A percentile compares a stretch with the other conserved stretches of the same genome.
phyloP scores from a whole-genome alignment of 352 stramenopile species.

The Phytophthora parvispora region DNA sequence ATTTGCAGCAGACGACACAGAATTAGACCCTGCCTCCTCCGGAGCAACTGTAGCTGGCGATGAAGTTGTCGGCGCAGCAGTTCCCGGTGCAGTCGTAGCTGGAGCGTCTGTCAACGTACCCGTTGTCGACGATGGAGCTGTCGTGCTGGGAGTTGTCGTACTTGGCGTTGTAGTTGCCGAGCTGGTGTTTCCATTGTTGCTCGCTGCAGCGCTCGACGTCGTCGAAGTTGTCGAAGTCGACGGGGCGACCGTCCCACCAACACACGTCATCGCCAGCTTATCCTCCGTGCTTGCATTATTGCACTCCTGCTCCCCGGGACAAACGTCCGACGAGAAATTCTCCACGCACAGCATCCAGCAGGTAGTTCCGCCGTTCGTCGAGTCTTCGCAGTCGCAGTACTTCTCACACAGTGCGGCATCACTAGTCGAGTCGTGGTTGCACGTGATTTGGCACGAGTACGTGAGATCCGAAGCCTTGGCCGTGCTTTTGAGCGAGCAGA shows the following conservation, averaged over 20 bases:
- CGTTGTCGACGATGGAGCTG: slow-evolving; percentile 4
- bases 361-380: slow-evolving; percentile 35
- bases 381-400: slow-evolving; percentile 53
- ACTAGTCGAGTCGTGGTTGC: slow-evolving; percentile 55
- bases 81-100: slow-evolving; percentile 4
- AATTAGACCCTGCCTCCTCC: slow-evolving; percentile 26
- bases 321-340: slow-evolving; percentile 51
- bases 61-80: slow-evolving; percentile 7
- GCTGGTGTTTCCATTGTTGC: background rate
- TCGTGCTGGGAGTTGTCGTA: slow-evolving; percentile 9
- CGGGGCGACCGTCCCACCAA: slow-evolving; percentile 34
- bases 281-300: slow-evolving; percentile 47
- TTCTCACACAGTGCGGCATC: slow-evolving; percentile 46
- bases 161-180: slow-evolving; percentile 9
- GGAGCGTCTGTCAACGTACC: slow-evolving; percentile 2
- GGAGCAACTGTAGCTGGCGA: slow-evolving; percentile 2
- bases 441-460: slow-evolving; percentile 65
- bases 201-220: slow-evolving; percentile 2
- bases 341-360: slow-evolving; percentile 77
- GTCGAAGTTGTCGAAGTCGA: slow-evolving; percentile 12
- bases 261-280: slow-evolving; percentile 58
- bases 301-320: slow-evolving; percentile 56
- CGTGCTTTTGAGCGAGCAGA: slow-evolving; percentile 46
- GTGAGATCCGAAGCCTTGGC: slow-evolving; percentile 34
- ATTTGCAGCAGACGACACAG: slow-evolving; percentile 36